Conservation (phyloP, 768 basidiomycete genomes). For the Cubamyces lactineus region DNA sequence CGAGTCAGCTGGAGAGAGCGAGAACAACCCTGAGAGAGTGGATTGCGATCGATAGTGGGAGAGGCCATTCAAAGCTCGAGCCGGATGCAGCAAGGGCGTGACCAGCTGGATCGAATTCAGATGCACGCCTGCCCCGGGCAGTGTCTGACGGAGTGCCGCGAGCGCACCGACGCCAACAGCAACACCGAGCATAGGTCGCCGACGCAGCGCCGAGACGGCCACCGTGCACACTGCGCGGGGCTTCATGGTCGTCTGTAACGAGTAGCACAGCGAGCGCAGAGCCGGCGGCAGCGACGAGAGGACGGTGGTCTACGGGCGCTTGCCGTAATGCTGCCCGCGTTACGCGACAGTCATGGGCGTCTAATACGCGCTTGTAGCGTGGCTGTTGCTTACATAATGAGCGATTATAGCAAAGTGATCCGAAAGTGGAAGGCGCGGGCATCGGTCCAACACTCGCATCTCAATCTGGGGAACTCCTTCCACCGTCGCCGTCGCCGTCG, state of each 20-base stretch:
- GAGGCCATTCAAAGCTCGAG: conserved; percentile 7
- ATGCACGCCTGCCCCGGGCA: conserved; percentile 19
- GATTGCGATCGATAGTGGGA: conserved; percentile 32
- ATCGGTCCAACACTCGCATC: conserved; percentile 13
- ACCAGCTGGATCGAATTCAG: conserved; percentile 11
- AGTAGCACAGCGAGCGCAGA: conserved; percentile 3
- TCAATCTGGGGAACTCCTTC: conserved; percentile 18
- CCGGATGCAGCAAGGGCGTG: conserved; percentile 17
- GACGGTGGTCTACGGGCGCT: background rate
- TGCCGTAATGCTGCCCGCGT: background rate
- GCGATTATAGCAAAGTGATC: conserved; percentile 1
- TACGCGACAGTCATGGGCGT: conserved; percentile 4
- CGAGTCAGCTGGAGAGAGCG: conserved; percentile 23
- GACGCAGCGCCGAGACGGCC: conserved; percentile 18
- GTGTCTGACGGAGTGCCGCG: conserved; percentile 6
- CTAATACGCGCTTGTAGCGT: background rate
- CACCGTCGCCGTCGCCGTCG: conserved; percentile 13
- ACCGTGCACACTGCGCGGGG: conserved; percentile 20
- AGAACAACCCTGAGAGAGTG: conserved; percentile 32
- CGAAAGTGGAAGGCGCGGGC: background rate
- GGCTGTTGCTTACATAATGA: conserved; percentile 8
- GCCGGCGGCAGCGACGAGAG: background rate
- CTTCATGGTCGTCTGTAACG: conserved; percentile 20
- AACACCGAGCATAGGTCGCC: conserved; percentile 13
- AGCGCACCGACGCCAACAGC: conserved; percentile 18